Evolutionary conservation across 2,329 filamentous ascomycete species (phyloP), one percentile per base, ranked within the genome.

Genomic region (Aspergillus versicolor): DNA sequence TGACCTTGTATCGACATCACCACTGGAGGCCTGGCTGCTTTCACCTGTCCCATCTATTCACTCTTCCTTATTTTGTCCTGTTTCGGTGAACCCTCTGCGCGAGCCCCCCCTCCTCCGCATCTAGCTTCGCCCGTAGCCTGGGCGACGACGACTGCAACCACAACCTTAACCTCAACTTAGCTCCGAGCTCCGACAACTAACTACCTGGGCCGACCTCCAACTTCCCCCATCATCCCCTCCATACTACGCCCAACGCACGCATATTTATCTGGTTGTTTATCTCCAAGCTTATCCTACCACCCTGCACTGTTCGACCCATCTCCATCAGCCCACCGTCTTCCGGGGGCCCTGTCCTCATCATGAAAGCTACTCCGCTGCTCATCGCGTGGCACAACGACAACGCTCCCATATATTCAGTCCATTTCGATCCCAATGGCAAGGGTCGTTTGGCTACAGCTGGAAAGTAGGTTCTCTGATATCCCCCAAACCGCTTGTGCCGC

Each of bases 341-440:
- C 46, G 44, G 55, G 55, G 55, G 67, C 67, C 68, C 60, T 62
- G 61, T 63, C 63, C 59, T 64, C 70, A 71, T 75, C 73, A 99
- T 99, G 94, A 97, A 96, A 84, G 92, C 92, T 72, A 88, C 91
- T 71, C 93, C 94, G 67, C 84, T 99, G 67, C 93, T 97, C 73
- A 93, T 99, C 79, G 91, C 95, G 81, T 99, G 94, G 94, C 95
- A 99, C 78, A 91, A 97, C 76, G 91, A 96, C 72, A 96, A 95
- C 78, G 87, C 91, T 68, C 94, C 94, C 58, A 92, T 99, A 73
- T 99, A 97, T 79, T 97, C 93, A 43, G 91, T 92, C 66, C 93
- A 97, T 75, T 99, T 97, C 73, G 93, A 99, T 73, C 91, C 91
- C 47, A 84, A 91, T 71, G 92, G 91, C 63, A 97, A 94, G 75